These are phyloP conservation scores for Amauroascus niger DNA, from an alignment of 2,329 filamentous ascomycete genomes.

Conservation along the genomic window DNA sequence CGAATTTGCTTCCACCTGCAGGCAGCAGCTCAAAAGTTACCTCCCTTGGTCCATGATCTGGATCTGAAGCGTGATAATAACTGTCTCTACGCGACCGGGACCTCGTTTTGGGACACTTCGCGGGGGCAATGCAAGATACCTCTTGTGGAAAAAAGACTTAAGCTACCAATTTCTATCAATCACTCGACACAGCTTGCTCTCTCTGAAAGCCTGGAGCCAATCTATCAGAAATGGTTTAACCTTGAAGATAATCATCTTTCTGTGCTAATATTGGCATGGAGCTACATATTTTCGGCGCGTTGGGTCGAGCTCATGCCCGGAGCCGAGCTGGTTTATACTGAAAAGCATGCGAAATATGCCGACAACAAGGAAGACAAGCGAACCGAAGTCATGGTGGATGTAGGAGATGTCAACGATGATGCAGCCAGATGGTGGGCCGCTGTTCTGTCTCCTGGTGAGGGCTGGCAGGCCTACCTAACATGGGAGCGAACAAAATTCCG, in stretches of 20 bases:
- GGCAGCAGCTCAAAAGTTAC: neutral
- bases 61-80: conserved; percentile 1
- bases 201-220: neutral
- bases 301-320: conserved; percentile 13
- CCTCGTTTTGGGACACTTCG: conserved; percentile 7
- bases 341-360: neutral
- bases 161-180: conserved; percentile 7
- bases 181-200: neutral
- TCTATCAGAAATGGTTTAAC: conserved; percentile 14
- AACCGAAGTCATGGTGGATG: conserved; percentile 4
- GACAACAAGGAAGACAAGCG: neutral
- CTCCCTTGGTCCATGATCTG: conserved; percentile 1
- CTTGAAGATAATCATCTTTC: conserved; percentile 10
- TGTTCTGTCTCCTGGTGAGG: conserved; percentile 15
- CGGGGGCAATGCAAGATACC: conserved; percentile 4
- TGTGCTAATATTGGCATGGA: conserved; percentile 14
- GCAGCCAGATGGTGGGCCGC: conserved; percentile 16
- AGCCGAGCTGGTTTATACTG: conserved; percentile 6
- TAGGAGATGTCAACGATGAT: conserved; percentile 11
- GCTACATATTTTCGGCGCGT: conserved; percentile 12
- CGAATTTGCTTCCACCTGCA: conserved; percentile 9
- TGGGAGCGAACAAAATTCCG: neutral
- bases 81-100: conserved; percentile 5
- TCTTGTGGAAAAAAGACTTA: conserved; percentile 2
- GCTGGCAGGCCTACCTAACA: conserved; percentile 14